phyloP scores from a whole-genome alignment of 225 moss, liverwort and hornwort species.

The Sphagnum contortum region DNA sequence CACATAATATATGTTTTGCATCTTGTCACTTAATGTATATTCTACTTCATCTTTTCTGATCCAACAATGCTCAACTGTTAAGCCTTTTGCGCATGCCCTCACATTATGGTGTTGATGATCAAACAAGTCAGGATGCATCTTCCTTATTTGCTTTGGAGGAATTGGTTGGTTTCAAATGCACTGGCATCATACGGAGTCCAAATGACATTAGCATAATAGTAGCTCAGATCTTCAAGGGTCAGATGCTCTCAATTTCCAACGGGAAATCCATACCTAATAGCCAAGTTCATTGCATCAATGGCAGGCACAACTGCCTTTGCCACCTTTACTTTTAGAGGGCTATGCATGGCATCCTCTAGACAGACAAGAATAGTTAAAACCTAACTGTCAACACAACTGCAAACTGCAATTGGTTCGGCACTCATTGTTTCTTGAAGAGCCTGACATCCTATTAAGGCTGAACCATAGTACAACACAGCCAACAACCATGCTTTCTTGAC shows the following conservation, averaged over 20 bases:
- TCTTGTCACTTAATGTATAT: conserved; percentile 84
- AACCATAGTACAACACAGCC: too few relatives aligned
- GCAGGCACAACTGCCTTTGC: conserved; percentile 96
- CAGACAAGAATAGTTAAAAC: too few relatives aligned
- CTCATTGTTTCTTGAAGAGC: too few relatives aligned
- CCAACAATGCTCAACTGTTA: conserved; percentile 98
- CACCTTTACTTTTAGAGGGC: conserved; percentile 84
- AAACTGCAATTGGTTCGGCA: too few relatives aligned
- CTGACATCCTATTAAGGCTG: too few relatives aligned
- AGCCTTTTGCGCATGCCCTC: conserved; percentile 86
- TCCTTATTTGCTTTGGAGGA: conserved; percentile 86
- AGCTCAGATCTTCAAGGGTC: neutral
- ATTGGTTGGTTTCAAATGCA: conserved; percentile 90
- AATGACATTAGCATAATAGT: too few relatives aligned
- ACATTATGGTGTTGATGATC: conserved; percentile 96
- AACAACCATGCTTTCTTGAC: too few relatives aligned
- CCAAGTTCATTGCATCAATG: conserved; percentile 91
- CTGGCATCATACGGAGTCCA: too few relatives aligned
- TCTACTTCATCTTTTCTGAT: conserved; percentile 94
- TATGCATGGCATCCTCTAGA: conserved; percentile 79
- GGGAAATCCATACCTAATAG: conserved; percentile 65
- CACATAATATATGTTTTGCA: conserved; percentile 93
- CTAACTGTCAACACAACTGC: too few relatives aligned
- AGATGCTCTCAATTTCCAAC: too few relatives aligned
- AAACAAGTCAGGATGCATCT: conserved; percentile 91